These are phyloP conservation scores for Nigrospora sphaerica DNA, from an alignment of 2,329 filamentous ascomycete genomes.

Conservation along the genomic window DNA sequence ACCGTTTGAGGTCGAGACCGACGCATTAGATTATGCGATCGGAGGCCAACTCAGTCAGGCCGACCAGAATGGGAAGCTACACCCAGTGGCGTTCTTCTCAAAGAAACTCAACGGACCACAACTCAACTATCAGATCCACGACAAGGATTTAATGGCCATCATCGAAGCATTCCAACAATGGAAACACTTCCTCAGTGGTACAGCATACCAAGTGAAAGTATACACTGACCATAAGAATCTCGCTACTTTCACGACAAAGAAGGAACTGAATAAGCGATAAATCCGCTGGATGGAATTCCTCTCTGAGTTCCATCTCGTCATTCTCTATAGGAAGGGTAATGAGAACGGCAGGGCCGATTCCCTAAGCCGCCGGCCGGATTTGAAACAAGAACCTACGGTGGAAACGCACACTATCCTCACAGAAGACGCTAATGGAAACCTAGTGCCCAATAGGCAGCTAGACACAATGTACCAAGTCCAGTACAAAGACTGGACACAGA, in stretches of 20 bases:
- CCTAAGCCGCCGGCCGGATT: not conserved
- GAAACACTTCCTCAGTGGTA: too few relatives aligned
- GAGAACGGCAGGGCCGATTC: not conserved
- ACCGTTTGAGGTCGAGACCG: too few relatives aligned
- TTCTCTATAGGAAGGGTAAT: conserved; percentile 1
- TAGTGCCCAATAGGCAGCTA: not conserved
- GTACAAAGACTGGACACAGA: not conserved
- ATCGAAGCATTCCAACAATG: too few relatives aligned
- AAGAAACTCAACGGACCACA: too few relatives aligned
- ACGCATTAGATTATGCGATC: conserved; percentile 5
- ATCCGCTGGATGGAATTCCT: too few relatives aligned
- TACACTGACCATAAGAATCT: too few relatives aligned
- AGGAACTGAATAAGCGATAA: too few relatives aligned
- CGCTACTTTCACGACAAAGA: too few relatives aligned
- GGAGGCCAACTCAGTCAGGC: conserved; percentile 1
- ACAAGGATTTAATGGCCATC: too few relatives aligned
- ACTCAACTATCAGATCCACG: too few relatives aligned
- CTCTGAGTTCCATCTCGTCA: not conserved
- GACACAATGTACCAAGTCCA: not conserved
- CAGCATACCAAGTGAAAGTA: too few relatives aligned
- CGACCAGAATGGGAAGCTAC: conserved; percentile 1
- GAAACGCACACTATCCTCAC: too few relatives aligned
- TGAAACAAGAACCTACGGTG: not conserved
- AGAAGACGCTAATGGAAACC: not conserved
- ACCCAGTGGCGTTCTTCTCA: conserved; percentile 8